Base-by-base conservation (phyloP, 805 yeast genomes). In the Kluyveromyces dobzhanskii region DNA sequence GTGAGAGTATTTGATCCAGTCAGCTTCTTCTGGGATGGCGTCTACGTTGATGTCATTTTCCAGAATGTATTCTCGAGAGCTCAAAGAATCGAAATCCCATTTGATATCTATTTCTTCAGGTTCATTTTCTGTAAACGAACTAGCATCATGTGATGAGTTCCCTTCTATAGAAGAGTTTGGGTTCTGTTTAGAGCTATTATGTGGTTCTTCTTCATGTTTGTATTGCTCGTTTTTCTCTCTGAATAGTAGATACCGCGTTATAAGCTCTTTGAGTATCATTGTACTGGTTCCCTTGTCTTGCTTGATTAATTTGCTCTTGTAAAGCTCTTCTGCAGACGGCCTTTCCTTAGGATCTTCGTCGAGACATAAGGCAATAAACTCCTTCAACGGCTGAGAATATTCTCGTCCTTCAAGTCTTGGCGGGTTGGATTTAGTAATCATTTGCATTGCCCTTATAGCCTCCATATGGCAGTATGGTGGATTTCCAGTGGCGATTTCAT, bases 401-500 rank as follows among this genome's bases (percentile, higher is more conserved):
- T 80, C 85, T 38, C 88, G 67, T 6, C 97, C 97, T 56, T 92
- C 98, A 41, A 92, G 66, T 44, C 98, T 71, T 3, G 98, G 95
- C 4, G 99, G 98, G 39, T 88, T 85, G 48, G 85, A 85, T 48
- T 87, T 85, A 1, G 96, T 85, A 36, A 92, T 87, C 61, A 92
- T 66, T 54, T 86, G 88, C 87, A 92, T 84, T 1, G 97, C 98
- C 64, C 95, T 73, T 66, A 83, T 69, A 0, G 96, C 96, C 53
- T 90, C 98, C 48, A 85, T 84, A 44, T 92, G 97, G 52, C 95
- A 80, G 55, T 88, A 88, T 0, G 99, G 99, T 4, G 99, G 99
- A 50, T 85, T 86, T 0, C 98, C 97, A 0, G 97, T 88, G 8
- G 95, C 94, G 47, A 90, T 80, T 61, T 92, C 99, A 62, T 79